phyloP scores from a whole-genome alignment of 2,329 filamentous ascomycete genomes.

The Phialophora chinensis region DNA sequence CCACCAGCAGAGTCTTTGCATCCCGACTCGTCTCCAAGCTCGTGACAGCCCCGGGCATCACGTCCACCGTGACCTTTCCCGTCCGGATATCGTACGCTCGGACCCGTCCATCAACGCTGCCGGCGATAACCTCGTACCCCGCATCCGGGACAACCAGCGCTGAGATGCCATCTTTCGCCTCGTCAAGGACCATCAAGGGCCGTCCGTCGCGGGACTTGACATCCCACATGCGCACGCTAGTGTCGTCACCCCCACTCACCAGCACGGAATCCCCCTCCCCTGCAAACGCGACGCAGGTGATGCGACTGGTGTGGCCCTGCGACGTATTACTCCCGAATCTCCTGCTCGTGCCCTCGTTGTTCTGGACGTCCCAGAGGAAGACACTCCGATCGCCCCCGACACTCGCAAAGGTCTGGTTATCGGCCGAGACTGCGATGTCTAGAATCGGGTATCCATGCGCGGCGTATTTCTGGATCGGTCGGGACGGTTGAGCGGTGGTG shows the following conservation, averaged over 20 bases:
- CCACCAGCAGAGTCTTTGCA: slow-evolving; percentile 75
- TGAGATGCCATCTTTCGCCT: slow-evolving; percentile 70
- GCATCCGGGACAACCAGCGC: slow-evolving; percentile 26
- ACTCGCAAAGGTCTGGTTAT: slow-evolving; percentile 87
- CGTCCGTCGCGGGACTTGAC: slow-evolving; percentile 60
- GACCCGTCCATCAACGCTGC: slow-evolving; percentile 83
- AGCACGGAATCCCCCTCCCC: slow-evolving; percentile 74
- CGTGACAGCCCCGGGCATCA: slow-evolving; percentile 72
- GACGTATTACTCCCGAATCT: slow-evolving; percentile 67
- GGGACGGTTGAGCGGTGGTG: slow-evolving; percentile 38
- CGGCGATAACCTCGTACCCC: slow-evolving; percentile 63
- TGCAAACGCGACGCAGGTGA: slow-evolving; percentile 81
- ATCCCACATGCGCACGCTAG: slow-evolving; percentile 79
- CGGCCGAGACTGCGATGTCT: slow-evolving; percentile 71
- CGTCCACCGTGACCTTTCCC: slow-evolving; percentile 73
- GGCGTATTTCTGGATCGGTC: slow-evolving; percentile 83
- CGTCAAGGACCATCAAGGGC: slow-evolving; percentile 73
- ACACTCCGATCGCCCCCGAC: slow-evolving; percentile 87
- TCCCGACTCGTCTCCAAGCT: slow-evolving; percentile 74
- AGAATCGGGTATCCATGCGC: slow-evolving; percentile 94
- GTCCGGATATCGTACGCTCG: slow-evolving; percentile 81
- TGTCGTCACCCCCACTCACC: slow-evolving; percentile 74
- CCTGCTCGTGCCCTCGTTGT: slow-evolving; percentile 71
- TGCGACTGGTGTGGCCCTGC: slow-evolving; percentile 69
- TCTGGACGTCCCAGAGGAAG: slow-evolving; percentile 92